A percentile compares a stretch with the other conserved stretches of the same genome.
Evolutionary conservation across 805 yeast species (phyloP).

Genomic region (Alloascoidea africana): DNA sequence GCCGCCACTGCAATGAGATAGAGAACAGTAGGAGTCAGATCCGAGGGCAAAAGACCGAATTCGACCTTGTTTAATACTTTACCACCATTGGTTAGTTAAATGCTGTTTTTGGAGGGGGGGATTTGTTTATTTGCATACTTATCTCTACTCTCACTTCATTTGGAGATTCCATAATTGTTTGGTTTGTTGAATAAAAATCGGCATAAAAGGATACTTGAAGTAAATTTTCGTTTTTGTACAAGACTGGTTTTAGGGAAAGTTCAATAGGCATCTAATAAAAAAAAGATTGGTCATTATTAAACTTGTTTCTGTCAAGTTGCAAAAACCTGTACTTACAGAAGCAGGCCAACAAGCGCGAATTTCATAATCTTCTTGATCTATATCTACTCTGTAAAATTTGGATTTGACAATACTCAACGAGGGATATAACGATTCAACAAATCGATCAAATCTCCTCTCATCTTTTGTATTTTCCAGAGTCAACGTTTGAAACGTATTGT

Average conservation of each 20-base stretch:
- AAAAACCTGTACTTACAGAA: too few relatives aligned
- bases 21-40: neutral
- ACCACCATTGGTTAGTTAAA: too few relatives aligned
- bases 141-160: neutral
- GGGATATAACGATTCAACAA: neutral
- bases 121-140: neutral
- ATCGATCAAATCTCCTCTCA: too few relatives aligned
- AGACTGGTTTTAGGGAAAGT: neutral
- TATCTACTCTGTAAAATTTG: neutral
- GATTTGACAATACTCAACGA: neutral
- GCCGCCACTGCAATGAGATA: neutral
- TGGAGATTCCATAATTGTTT: neutral
- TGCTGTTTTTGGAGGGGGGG: too few relatives aligned
- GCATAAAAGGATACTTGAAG: neutral
- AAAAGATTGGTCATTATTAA: too few relatives aligned
- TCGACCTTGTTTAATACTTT: too few relatives aligned
- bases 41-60: too few relatives aligned
- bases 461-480: neutral
- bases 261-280: too few relatives aligned
- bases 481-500: too few relatives aligned
- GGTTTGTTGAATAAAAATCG: neutral
- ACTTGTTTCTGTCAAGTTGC: too few relatives aligned
- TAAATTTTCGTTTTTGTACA: neutral
- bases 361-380: neutral
- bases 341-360: constrained; percentile 1